phyloP scores from a whole-genome alignment of 2,329 filamentous ascomycete species.

The Verticillium isaacii region DNA sequence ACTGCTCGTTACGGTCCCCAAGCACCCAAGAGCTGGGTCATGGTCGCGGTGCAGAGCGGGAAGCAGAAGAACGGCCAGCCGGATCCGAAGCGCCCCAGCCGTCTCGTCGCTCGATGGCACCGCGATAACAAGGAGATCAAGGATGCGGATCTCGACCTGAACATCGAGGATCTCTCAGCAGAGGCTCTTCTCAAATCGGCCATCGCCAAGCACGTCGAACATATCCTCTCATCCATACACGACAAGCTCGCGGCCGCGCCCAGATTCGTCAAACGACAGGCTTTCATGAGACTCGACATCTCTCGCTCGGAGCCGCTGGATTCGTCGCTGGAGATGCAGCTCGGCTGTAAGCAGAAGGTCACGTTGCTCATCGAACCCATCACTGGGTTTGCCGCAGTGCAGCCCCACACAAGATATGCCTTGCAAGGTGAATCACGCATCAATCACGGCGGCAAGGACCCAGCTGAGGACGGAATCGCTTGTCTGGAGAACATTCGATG shows the following conservation, averaged over 20 bases:
- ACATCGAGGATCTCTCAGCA: slow-evolving; percentile 64
- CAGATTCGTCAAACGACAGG: slow-evolving; percentile 56
- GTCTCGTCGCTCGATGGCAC: slow-evolving; percentile 72
- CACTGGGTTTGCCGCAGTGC: slow-evolving; percentile 70
- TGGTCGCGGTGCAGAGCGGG: slow-evolving; percentile 75
- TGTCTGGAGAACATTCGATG: slow-evolving; percentile 60
- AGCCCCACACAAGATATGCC: slow-evolving; percentile 55
- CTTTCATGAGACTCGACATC: slow-evolving; percentile 52
- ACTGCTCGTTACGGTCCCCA: slow-evolving; percentile 49
- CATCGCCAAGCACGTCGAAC: slow-evolving; percentile 68
- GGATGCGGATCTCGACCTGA: slow-evolving; percentile 61
- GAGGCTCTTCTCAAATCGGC: slow-evolving; percentile 70
- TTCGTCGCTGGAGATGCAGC: slow-evolving; percentile 63
- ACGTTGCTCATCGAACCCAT: slow-evolving; percentile 69
- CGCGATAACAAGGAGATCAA: slow-evolving; percentile 72
- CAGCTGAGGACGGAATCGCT: slow-evolving; percentile 50
- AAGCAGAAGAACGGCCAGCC: slow-evolving; percentile 34
- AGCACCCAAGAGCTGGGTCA: slow-evolving; percentile 81
- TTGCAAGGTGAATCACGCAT: slow-evolving; percentile 59
- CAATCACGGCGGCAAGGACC: slow-evolving; percentile 51
- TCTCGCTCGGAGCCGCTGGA: slow-evolving; percentile 60
- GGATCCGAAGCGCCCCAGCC: slow-evolving; percentile 43
- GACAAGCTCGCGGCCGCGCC: slow-evolving; percentile 53
- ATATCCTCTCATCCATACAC: slow-evolving; percentile 65
- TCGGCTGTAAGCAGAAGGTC: slow-evolving; percentile 58